Base-by-base conservation (phyloP, 2,329 filamentous ascomycete genomes). In the Emydomyces testavorans region DNA sequence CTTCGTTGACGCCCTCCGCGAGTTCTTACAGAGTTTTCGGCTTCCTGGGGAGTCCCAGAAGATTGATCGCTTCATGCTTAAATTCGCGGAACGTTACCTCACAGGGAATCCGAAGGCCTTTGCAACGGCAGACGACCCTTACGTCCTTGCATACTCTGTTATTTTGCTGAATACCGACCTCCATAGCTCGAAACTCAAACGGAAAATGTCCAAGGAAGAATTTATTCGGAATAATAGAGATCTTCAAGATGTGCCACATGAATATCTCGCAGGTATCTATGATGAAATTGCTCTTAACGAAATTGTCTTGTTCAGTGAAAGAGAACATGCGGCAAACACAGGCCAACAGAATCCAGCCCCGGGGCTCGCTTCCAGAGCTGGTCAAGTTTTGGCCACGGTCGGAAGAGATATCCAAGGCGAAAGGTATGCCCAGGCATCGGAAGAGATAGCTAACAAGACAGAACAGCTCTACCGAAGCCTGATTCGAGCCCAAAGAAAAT, bases 181-280 rank as follows among this genome's bases (percentile, higher is more conserved):
- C 57, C 92, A 98, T 69, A 96, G 90, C 64, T 75, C 72, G 54
- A 94, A 95, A 63, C 77, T 98, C 58, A 82, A 80, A 60, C 79
- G 78, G 56, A 81, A 88, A 46, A 98, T 98, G 92, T 93, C 83
- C 21, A 88, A 88, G 55, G 85, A 94, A 53, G 93, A 98, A 56
- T 98, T 98, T 62, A 94, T 98, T 71, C 95, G 94, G 72, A 98
- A 98, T 68, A 98, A 98, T 65, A 76, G 92, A 23, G 92, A 98
- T 67, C 90, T 85, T 56, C 84, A 87, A 24, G 86, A 96, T 69
- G 70, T 98, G 51, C 92, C 93, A 0, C 81, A 93, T 42, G 92
- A 98, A 31, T 98, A 98, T 60, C 78, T 98, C 1, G 74, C 79
- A 23, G 78, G 76, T 4, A 96, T 98, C 46, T 98, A 82, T 57